Conservation (phyloP, 169 alveolate species). For the Cyclospora cayetanensis region DNA sequence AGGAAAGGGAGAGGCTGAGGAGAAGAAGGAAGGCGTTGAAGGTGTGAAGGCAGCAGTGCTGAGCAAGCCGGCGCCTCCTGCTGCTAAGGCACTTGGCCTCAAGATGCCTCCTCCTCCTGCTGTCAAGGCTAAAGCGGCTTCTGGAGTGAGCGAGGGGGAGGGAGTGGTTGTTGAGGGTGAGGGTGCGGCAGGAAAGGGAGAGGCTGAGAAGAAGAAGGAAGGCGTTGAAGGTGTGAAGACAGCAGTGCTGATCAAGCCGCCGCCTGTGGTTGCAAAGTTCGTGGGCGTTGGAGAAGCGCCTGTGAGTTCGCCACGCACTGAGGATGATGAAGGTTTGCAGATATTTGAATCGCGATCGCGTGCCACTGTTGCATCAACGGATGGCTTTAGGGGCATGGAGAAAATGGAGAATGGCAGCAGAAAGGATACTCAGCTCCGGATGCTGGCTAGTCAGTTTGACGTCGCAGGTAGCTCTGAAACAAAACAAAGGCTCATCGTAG, state of each 20-base stretch:
- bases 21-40: not conserved
- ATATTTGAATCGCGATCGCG: not conserved
- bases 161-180: not conserved
- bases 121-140: not conserved
- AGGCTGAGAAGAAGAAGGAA: not conserved
- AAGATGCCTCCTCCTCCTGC: not conserved
- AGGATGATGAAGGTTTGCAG: not conserved
- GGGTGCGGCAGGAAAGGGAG: not conserved
- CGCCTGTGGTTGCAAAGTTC: not conserved
- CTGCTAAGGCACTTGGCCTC: not conserved
- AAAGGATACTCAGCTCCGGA: too few relatives aligned
- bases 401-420: too few relatives aligned
- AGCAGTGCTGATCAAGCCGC: not conserved
- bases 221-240: not conserved
- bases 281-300: not conserved
- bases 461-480: too few relatives aligned
- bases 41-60: not conserved
- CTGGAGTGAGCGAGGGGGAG: not conserved
- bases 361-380: not conserved
- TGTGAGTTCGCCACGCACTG: not conserved
- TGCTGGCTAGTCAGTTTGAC: too few relatives aligned
- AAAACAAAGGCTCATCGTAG: too few relatives aligned
- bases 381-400: not conserved
- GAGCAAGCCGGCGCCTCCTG: slow-evolving; percentile 5
- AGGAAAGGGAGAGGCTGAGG: not conserved